Conservation (phyloP, 805 yeast species). For the Isabelozyma gotoi region DNA sequence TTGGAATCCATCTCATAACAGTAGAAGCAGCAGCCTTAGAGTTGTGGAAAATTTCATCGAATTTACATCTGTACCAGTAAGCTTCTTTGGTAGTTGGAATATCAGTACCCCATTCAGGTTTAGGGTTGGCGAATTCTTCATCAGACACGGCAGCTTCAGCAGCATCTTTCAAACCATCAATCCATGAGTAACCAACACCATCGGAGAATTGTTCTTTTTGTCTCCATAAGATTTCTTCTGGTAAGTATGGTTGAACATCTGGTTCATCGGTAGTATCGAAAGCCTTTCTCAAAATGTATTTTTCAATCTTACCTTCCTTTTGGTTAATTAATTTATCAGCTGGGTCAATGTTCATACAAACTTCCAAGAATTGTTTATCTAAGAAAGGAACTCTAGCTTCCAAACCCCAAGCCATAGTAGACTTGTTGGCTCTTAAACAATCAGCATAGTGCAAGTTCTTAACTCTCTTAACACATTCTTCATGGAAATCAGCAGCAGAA, state of each 20-base stretch:
- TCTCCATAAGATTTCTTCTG: slow-evolving; percentile 97
- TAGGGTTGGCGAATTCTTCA: slow-evolving; percentile 87
- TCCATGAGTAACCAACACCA: slow-evolving; percentile 99
- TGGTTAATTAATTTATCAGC: slow-evolving; percentile 80
- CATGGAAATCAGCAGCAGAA: slow-evolving; percentile 86
- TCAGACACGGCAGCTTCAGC: slow-evolving; percentile 86
- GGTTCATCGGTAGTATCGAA: slow-evolving; percentile 91
- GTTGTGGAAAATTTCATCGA: slow-evolving; percentile 84
- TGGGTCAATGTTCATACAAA: slow-evolving; percentile 94
- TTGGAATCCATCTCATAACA: slow-evolving; percentile 99
- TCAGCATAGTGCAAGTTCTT: slow-evolving; percentile 97
- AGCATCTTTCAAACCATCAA: slow-evolving; percentile 93
- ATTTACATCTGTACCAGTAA: slow-evolving; percentile 96
- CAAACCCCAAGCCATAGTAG: slow-evolving; percentile 99
- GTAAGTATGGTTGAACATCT: slow-evolving; percentile 77
- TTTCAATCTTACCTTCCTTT: slow-evolving; percentile 80
- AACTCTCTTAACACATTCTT: slow-evolving; percentile 93
- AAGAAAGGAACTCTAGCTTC: slow-evolving; percentile 99
- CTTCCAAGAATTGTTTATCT: slow-evolving; percentile 88
- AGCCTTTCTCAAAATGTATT: slow-evolving; percentile 95
- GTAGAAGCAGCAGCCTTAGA: slow-evolving; percentile 91
- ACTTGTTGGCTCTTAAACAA: slow-evolving; percentile 98
- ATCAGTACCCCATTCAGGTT: slow-evolving; percentile 94
- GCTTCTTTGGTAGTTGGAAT: slow-evolving; percentile 98
- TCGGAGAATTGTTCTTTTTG: slow-evolving; percentile 99